phyloP scores from a whole-genome alignment of 1,284 basidiomycete genomes.

The Puccinia polysora region DNA sequence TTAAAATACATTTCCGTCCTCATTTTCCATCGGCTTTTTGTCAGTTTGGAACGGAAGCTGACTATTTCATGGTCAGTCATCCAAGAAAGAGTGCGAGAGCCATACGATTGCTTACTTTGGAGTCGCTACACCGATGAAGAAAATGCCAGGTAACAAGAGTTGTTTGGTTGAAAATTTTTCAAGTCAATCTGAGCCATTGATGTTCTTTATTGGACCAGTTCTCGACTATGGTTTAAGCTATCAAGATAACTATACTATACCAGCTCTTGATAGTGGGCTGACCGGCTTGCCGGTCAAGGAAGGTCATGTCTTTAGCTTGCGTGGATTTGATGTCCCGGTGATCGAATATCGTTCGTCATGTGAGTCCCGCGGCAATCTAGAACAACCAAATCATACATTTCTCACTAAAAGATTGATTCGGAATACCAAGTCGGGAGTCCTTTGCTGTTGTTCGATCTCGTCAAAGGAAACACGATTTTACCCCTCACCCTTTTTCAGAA shows the following conservation, averaged over 20 bases:
- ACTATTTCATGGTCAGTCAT: neutral
- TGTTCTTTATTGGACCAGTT: neutral
- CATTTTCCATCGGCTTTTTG: neutral
- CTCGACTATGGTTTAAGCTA: slow-evolving; percentile 37
- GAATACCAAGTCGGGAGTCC: slow-evolving; percentile 26
- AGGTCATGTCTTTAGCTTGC: slow-evolving; percentile 28
- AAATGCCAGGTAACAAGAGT: slow-evolving; percentile 14
- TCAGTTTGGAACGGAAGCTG: neutral
- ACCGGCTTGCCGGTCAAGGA: slow-evolving; percentile 31
- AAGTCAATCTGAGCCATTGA: neutral
- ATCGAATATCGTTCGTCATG: slow-evolving; percentile 42
- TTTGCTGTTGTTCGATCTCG: slow-evolving; percentile 40
- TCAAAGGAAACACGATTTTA: slow-evolving; percentile 21
- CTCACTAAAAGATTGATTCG: neutral
- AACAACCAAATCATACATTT: neutral
- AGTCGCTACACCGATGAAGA: slow-evolving; percentile 19
- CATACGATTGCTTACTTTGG: slow-evolving; percentile 41
- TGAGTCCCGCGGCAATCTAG: neutral
- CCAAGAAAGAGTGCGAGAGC: slow-evolving; percentile 36
- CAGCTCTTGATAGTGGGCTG: slow-evolving; percentile 39
- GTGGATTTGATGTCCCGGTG: slow-evolving; percentile 22
- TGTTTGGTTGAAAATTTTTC: neutral
- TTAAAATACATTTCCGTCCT: neutral
- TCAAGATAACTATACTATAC: slow-evolving; percentile 37
- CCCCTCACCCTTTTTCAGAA: neutral